Evolutionary conservation across 2,329 filamentous ascomycete species (phyloP), one percentile per base, ranked within the genome.

Genomic region (Nigrospora oryzae): DNA sequence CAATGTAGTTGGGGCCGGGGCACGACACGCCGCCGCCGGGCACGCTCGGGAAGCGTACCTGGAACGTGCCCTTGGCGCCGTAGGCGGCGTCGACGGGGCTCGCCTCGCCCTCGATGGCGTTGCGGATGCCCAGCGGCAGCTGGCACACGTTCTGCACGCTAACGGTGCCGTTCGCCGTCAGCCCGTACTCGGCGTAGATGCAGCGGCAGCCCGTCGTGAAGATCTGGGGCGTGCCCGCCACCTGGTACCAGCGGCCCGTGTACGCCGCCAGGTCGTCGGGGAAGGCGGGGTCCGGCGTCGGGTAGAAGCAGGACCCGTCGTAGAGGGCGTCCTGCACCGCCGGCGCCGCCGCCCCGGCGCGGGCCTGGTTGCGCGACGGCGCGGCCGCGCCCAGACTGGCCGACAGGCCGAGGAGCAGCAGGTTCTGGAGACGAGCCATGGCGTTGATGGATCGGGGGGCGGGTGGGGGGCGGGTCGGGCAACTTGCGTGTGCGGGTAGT

Each of bases 1-100:
- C 51, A 44, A 53, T 50, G 34, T 53, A 53, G 43, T 53, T 53
- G 0, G 51, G 51, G 1, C 51, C 51, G 2, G 49, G 45, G 41
- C 51, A 53, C 30, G 35, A 37, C 12, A 44, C 43, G n/a, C 46
- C 47, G 3, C 45, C 38, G 10, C 38, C 42, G 3, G 46, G 46
- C 3, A 44, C 19, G 32, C 43, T 45, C 16, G 45, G 44, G 15
- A 53, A 51, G 23, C 43, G 45, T 16, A 53, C 51, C 34, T 50
- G 45, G 28, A 51, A 47, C 10, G 45, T 48, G 23, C 51, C 51
- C n/a, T 36, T 48, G 17, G 40, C 46, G 15, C 49, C 51, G 35
- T 53, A 53, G 11, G 44, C 46, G 5, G 44, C 16, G 42, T 51
- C 50, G 16, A 44, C 51, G 16, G 50, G 39, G n/a, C 37, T 43